Conservation (phyloP, 208 protist genomes). For the Trichomonas gallinae region DNA sequence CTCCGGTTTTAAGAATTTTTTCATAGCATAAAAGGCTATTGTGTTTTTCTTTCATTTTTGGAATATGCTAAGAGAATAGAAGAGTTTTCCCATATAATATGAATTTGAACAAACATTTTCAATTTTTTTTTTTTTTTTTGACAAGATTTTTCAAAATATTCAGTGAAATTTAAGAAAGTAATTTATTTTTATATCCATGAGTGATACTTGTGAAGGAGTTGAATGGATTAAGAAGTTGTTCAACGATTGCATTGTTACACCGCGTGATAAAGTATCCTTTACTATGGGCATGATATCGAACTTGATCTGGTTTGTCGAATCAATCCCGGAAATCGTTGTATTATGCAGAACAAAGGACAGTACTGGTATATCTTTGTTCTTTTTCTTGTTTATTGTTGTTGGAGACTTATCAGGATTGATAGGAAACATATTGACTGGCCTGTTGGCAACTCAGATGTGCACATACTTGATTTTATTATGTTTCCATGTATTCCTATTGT, state of each 20-base stretch:
- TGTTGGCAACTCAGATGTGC: neutral
- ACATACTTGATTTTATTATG: neutral
- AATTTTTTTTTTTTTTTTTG: no score
- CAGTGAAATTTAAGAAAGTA: no score
- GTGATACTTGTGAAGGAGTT: neutral
- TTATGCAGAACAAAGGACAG: neutral
- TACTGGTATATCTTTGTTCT: neutral
- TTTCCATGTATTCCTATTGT: neutral
- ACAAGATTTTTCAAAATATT: no score
- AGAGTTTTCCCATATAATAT: no score
- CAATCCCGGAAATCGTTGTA: neutral
- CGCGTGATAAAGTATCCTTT: neutral
- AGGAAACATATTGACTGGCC: neutral
- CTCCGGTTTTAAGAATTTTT: no score
- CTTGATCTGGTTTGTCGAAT: neutral
- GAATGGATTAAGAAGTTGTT: neutral
- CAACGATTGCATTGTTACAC: neutral
- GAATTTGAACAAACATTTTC: no score
- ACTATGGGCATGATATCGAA: neutral
- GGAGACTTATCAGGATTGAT: neutral
- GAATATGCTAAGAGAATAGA: no score
- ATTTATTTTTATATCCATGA: no score
- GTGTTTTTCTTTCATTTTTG: no score
- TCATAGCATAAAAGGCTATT: no score
- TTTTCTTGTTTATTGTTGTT: neutral